Evolutionary conservation across 805 yeast species (phyloP), one percentile per base, ranked within the genome.

Genomic region (Schwanniomyces occidentalis): DNA sequence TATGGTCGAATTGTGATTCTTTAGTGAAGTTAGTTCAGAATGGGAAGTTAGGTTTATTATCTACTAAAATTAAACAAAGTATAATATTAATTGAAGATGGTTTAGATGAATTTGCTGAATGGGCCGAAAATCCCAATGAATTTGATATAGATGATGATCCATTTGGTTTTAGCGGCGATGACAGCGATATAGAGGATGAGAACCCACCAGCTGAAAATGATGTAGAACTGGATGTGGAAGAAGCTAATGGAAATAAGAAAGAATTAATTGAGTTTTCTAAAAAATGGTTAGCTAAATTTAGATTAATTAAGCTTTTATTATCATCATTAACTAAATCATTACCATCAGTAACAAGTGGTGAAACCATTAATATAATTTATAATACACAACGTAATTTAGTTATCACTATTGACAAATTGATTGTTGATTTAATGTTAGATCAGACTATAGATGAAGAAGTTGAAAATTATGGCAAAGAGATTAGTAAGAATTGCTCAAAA

Each of bases 1-100:
- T 85, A 4, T 86, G 95, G 95, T 69, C 77, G n/a, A 55, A 64
- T 21, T 82, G 89, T 52, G 85, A 80, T 37, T 47, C 51, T 0
- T 33, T 84, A 6, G 54, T 58, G 8, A 53, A 58, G 6, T 50
- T 75, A 13, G 47, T 75, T 4, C 59, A 63, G 14, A 58, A 54
- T 16, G 88, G 88, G 0, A 72, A 76, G 31, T 42, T 77, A 12
- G 83, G 80, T 2, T 49, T 79, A 2, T 57, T 84, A 34, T 73
- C 72, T 22, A 46, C 47, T 19, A 73, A 71, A 35, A 58, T 83
- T 4, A 65, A 61, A 37, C 63, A 63, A 33, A 65, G 73, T 8
- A 60, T 73, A 16, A 44, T 51, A 2, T 51, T 84, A 36, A 63
- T 82, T 5, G 73, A 68, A 13, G 91, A 84, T 58, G 83, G 81